Percentiles rank a stretch among this genome's conserved stretches.
Evolutionary conservation across 2,329 filamentous ascomycete genomes (phyloP).

Genomic region (Laburnicola sp.): DNA sequence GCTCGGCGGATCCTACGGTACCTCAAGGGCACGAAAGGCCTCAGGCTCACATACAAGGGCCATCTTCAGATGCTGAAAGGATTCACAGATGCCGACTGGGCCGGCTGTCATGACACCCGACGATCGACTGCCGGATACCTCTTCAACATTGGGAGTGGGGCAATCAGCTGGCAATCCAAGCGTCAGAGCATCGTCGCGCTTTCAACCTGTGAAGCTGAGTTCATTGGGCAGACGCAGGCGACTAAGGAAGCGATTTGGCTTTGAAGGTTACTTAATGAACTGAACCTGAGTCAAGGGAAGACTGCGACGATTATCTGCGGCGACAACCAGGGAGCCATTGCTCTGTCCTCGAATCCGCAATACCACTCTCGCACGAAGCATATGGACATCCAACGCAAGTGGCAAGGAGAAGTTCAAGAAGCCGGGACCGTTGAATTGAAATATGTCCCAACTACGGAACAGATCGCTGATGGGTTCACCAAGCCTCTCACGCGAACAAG

Average conservation of each 20-base stretch:
- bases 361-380: no score
- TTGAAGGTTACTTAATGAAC: conserved; percentile 2
- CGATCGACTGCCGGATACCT: conserved; percentile 22
- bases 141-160: conserved; percentile 18
- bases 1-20: no score
- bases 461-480: no score
- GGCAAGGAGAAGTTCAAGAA: no score
- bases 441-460: no score
- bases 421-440: no score
- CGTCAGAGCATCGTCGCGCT: conserved; percentile 11
- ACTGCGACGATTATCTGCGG: conserved; percentile 15
- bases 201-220: conserved; percentile 21
- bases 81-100: no score
- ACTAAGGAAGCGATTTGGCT: conserved; percentile 19
- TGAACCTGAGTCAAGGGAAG: conserved; percentile 8
- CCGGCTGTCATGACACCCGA: conserved; percentile 8
- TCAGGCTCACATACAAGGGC: no score
- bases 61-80: no score
- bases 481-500: no score
- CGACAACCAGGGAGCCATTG: conserved; percentile 19
- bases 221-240: conserved; percentile 17
- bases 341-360: conserved; percentile 17
- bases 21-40: no score
- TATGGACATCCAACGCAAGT: no score
- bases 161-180: conserved; percentile 3